Conservation (phyloP, 2,329 filamentous ascomycete genomes). For the Neonectria ditissima region DNA sequence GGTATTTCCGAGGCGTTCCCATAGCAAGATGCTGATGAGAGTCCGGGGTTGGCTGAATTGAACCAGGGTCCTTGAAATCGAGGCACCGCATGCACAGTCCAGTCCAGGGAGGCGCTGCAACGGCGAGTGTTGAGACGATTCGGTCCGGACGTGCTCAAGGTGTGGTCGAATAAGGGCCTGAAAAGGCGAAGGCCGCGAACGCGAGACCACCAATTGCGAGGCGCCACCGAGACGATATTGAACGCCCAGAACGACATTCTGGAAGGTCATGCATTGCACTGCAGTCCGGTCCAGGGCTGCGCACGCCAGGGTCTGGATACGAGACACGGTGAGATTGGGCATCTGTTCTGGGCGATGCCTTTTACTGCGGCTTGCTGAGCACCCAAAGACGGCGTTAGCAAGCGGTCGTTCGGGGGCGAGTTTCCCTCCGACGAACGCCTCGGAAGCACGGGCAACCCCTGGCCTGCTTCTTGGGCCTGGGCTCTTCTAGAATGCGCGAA, state of each 20-base stretch:
- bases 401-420: neutral
- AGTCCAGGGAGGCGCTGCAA: conserved; percentile 5
- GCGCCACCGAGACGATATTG: conserved; percentile 6
- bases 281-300: neutral
- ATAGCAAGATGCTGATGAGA: conserved; percentile 6
- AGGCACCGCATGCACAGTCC: conserved; percentile 7
- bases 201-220: conserved; percentile 12
- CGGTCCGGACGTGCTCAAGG: neutral
- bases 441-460: neutral
- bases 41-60: conserved; percentile 7
- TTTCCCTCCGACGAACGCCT: neutral
- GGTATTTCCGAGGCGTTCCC: conserved; percentile 44
- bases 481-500: neutral
- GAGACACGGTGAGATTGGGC: neutral
- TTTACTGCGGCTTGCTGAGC: neutral
- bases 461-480: too few relatives aligned
- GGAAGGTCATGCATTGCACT: conserved; percentile 17
- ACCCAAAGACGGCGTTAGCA: neutral
- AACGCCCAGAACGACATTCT: conserved; percentile 4
- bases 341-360: neutral
- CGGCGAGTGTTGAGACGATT: neutral
- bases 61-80: neutral
- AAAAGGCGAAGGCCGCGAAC: neutral
- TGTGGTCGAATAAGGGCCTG: conserved; percentile 3
- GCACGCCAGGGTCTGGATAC: conserved; percentile 5